Base-by-base conservation (phyloP, 2,329 filamentous ascomycete species). In the Lachnellula occidentalis region DNA sequence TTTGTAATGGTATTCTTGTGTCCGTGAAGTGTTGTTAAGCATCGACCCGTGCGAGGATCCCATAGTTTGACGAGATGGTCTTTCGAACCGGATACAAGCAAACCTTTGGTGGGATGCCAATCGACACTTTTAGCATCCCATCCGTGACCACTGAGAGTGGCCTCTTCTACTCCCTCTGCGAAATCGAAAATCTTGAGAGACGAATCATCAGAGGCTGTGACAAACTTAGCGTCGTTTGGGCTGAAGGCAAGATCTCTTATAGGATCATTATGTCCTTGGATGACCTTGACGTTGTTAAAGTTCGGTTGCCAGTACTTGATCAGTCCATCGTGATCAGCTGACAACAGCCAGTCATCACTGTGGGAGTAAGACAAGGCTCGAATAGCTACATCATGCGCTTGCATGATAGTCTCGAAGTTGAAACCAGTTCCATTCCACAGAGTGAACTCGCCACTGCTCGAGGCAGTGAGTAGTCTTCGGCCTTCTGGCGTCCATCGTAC, bases 251-350 rank as follows among this genome's bases (percentile, higher is more conserved):
- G 77, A 66, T 96, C 94, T 64, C 94, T 80, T 58, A 99, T 89
- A 5, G 92, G 87, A 68, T 96, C 91, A 48, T 83, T 83, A 69
- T 97, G 94, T 6, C 91, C 94, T 68, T 92, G 86, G 51, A 99
- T 90, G 51, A 90, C 92, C 71, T 97, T 90, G 56, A 97, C 91
- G 66, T 97, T 96, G 78, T 99, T 97, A 76, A 99, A 96, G 71
- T 97, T 99, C 34, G 92, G 90, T 71, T 96, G 91, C 90, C 92
- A 97, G 74, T 99, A 99, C 74, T 97, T 97, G 73, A 99, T 87
- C 59, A 94, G 81, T 54, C 94, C 94, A 64, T 94, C 91, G 71
- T 97, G 92, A 69, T 97, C 94, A 51, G 90, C 92, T 7, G 94
- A 97, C 51, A 99, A 82, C 12, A 99, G 78, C 92, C 94, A 99